phyloP scores from a whole-genome alignment of 2,329 filamentous ascomycete species.

The Penicillium thymicola region DNA sequence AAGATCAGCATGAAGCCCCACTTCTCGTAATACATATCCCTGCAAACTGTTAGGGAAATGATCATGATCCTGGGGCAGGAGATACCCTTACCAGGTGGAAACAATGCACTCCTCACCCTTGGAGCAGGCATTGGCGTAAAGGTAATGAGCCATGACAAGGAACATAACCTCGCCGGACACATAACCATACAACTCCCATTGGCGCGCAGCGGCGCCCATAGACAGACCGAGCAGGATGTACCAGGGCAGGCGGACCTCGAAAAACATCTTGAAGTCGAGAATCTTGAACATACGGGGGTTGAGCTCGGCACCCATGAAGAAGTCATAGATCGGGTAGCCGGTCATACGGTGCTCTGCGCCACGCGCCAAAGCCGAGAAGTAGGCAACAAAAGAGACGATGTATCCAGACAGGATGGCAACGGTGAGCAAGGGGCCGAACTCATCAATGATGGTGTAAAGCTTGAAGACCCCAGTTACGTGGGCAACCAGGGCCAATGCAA shows the following conservation, averaged over 20 bases:
- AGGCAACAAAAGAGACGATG: conserved; percentile 76
- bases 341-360: conserved; percentile 92
- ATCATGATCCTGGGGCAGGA: neutral
- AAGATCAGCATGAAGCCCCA: conserved; percentile 98
- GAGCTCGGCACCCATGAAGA: conserved; percentile 86
- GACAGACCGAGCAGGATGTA: conserved; percentile 81
- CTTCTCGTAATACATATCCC: conserved; percentile 96
- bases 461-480: conserved; percentile 84
- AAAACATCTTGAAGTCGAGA: conserved; percentile 93
- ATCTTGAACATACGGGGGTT: conserved; percentile 83
- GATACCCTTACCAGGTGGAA: conserved; percentile 64
- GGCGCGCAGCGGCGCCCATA: conserved; percentile 71
- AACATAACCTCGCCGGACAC: conserved; percentile 82
- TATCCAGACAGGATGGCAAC: conserved; percentile 92
- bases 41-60: conserved; percentile 28
- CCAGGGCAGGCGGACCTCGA: conserved; percentile 89
- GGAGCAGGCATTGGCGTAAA: conserved; percentile 87
- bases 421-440: conserved; percentile 89
- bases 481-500: conserved; percentile 65
- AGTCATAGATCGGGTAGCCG: conserved; percentile 75
- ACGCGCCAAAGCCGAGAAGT: conserved; percentile 75
- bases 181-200: conserved; percentile 82
- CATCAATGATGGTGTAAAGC: conserved; percentile 87
- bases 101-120: conserved; percentile 91
- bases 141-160: conserved; percentile 81